phyloP scores from a whole-genome alignment of 768 basidiomycete species.

The Boletus speciosus region DNA sequence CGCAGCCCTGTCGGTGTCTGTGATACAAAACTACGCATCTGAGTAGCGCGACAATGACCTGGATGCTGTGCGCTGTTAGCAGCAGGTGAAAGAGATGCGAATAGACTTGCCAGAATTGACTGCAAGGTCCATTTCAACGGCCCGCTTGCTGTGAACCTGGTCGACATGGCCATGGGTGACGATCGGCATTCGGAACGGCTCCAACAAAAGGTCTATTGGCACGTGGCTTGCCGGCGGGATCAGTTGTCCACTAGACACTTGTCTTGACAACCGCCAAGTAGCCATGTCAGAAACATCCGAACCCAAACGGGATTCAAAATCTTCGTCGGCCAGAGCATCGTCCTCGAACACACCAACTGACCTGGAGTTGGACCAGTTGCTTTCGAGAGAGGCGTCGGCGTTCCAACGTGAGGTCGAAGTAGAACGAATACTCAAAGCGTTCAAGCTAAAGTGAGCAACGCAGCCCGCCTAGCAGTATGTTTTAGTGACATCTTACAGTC shows the following conservation, averaged over 20 bases:
- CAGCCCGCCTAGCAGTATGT: background rate
- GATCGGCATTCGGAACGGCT: background rate
- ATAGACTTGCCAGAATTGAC: background rate
- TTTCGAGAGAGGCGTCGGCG: conserved; percentile 77
- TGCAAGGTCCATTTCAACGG: background rate
- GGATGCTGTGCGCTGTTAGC: background rate
- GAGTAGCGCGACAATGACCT: background rate
- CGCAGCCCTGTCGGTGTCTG: background rate
- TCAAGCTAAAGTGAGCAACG: conserved; percentile 85
- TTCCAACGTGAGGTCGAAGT: conserved; percentile 87
- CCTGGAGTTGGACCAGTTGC: conserved; percentile 72
- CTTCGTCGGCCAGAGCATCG: conserved; percentile 4
- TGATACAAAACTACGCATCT: background rate
- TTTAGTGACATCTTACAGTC: conserved; percentile 43
- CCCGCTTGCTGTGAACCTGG: background rate
- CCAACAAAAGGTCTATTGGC: background rate
- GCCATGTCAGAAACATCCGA: conserved; percentile 26
- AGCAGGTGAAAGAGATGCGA: background rate
- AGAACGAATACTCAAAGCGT: conserved; percentile 87
- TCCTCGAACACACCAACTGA: conserved; percentile 28
- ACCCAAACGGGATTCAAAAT: conserved; percentile 8
- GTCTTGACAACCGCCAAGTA: background rate
- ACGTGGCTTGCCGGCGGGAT: conserved; percentile 17
- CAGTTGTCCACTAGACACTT: background rate
- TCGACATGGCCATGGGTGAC: conserved; percentile 6